Conservation (phyloP, 1,284 basidiomycete species). For the Ceratobasidium theobromae region DNA sequence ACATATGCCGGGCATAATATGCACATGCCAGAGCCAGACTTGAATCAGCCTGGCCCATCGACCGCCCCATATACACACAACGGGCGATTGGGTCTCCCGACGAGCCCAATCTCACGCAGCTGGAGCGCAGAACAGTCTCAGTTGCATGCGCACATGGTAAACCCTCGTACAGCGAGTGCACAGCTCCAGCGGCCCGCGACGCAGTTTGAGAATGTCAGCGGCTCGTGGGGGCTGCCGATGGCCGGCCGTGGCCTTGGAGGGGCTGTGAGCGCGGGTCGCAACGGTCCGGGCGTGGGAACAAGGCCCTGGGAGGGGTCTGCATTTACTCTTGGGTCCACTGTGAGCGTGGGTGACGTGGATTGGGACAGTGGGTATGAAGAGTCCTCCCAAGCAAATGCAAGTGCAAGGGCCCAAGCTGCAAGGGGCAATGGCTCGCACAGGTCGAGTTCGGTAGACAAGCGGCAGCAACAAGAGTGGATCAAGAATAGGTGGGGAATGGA, state of each 20-base stretch:
- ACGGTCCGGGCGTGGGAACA: too few species aligned
- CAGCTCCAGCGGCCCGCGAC: background rate
- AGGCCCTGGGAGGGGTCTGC: conserved; percentile 26
- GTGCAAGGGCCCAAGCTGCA: background rate
- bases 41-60: background rate
- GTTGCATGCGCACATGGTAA: background rate
- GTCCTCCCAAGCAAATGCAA: conserved; percentile 18
- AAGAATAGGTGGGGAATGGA: conserved; percentile 17
- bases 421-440: conserved; percentile 16
- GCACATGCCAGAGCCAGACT: background rate
- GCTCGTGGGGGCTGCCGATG: background rate
- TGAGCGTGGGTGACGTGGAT: background rate
- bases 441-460: background rate
- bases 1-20: too few species aligned
- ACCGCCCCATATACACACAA: background rate
- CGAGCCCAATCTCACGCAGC: background rate
- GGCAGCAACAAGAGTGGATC: background rate
- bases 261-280: background rate
- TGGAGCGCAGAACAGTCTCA: background rate
- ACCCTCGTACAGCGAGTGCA: background rate
- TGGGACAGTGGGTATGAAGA: conserved; percentile 29
- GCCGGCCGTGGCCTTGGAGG: background rate
- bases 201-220: background rate
- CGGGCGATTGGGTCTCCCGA: background rate
- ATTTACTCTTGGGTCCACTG: conserved; percentile 9